phyloP scores from a whole-genome alignment of 257 asterid genomes.

The Penstemon barbatus region DNA sequence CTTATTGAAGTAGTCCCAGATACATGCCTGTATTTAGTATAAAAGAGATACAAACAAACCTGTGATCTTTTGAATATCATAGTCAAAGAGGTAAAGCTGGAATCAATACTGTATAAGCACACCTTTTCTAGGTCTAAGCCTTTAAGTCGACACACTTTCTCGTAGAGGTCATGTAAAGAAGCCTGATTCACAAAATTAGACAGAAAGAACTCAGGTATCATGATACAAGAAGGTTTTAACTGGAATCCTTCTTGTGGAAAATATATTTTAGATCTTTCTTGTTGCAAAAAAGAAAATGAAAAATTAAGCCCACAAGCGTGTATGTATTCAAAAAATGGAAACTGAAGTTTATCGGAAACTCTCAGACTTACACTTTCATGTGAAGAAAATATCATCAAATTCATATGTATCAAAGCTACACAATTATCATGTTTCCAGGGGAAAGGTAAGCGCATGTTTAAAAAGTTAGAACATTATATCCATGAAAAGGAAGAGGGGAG shows the following conservation, averaged over 20 bases:
- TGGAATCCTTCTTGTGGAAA: conserved; percentile 11
- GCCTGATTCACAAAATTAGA: conserved; percentile 59
- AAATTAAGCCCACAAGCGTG: conserved; percentile 2
- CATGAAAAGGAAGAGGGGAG: neutral
- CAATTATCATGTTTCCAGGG: neutral
- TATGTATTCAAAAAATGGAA: conserved; percentile 6
- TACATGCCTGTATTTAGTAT: conserved; percentile 49
- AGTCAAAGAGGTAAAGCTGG: conserved; percentile 12
- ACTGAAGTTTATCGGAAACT: neutral
- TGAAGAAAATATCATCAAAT: neutral
- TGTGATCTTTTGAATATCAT: conserved; percentile 17
- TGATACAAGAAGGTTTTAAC: neutral
- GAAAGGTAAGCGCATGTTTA: conserved; percentile 16
- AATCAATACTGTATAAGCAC: conserved; percentile 16
- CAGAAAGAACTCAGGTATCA: conserved; percentile 7
- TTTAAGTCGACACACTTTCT: conserved; percentile 60
- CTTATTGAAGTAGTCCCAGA: conserved; percentile 85
- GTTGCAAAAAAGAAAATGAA: neutral
- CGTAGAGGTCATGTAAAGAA: conserved; percentile 63
- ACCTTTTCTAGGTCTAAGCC: conserved; percentile 72
- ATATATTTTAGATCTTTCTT: neutral
- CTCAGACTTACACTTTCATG: neutral
- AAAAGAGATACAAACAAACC: conserved; percentile 20
- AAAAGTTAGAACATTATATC: conserved; percentile 1
- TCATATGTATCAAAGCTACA: neutral